Base-by-base conservation (phyloP, 2,329 filamentous ascomycete genomes). In the Colletotrichum acutatum region DNA sequence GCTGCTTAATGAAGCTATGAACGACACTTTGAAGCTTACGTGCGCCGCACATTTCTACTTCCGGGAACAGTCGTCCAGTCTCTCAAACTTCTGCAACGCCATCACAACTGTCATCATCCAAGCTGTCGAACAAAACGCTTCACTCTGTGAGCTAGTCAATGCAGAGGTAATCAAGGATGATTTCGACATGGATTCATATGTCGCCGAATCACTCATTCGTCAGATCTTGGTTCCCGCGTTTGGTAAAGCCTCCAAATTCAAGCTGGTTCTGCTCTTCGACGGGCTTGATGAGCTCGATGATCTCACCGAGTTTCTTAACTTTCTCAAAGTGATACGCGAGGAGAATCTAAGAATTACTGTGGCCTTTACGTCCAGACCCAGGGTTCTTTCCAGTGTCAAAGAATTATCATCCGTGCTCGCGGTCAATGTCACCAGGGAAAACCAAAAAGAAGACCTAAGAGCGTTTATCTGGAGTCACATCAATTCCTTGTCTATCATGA, bases 41-140 rank as follows among this genome's bases (percentile, higher is more conserved):
- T 78, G 77, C 22, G 77, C 78, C 1, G 77, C 76, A 1, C 80
- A 83, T 53, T 84, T 82, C 66, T 83, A 82, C 61, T 83, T 83
- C 66, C 79, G 80, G 1, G 81, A 83, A 53, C 81, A 82, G 19
- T 72, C 78, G 5, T 66, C 76, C 3, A 78, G 77, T 32, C 65
- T 79, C 5, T 76, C 74, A 0, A 73, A 69, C 0, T 74, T 80
- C 1, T 14, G 77, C 3, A 77, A 75, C 19, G 79, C 77, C 1
- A 34, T 83, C 1, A 72, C 78, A 4, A 79, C 76, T 0, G 66
- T 79, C 12, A 75, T 79, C 3, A 76, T 79, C 4, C 82, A 82
- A 7, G 75, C 83, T 2, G 80, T 78, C 0, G 80, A 80, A 22
- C 74, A 78, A 6, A 80, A 79, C 57, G 73, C 72, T 0, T 70